phyloP scores from a whole-genome alignment of 192 early-diverging fungal genomes.

The Backusella macrospora region DNA sequence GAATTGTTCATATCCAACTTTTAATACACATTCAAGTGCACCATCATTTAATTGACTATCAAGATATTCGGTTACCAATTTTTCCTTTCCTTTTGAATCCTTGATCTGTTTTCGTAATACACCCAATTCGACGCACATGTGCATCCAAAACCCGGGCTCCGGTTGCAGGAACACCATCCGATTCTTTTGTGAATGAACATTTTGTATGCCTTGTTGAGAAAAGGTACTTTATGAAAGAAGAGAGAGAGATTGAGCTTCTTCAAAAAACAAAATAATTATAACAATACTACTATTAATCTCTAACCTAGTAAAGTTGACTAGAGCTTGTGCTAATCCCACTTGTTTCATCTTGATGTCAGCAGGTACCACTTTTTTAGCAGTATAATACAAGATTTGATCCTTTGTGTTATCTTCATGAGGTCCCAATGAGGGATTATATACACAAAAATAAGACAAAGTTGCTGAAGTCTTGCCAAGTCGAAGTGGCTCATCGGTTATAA shows the following conservation, averaged over 20 bases:
- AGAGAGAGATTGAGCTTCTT: neutral
- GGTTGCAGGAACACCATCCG: conserved; percentile 57
- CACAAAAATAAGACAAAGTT: conserved; percentile 68
- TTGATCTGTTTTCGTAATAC: conserved; percentile 44
- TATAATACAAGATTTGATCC: conserved; percentile 78
- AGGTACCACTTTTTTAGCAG: conserved; percentile 68
- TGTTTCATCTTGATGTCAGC: conserved; percentile 74
- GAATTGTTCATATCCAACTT: conserved; percentile 58
- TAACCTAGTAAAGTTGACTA: conserved; percentile 70
- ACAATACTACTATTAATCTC: neutral
- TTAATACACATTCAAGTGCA: conserved; percentile 46
- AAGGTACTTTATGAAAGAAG: conserved; percentile 45
- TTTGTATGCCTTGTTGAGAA: conserved; percentile 53
- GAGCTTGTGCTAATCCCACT: conserved; percentile 72
- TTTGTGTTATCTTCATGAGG: conserved; percentile 69
- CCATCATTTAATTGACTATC: conserved; percentile 57
- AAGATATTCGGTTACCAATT: conserved; percentile 54
- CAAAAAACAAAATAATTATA: neutral
- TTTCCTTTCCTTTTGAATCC: conserved; percentile 52
- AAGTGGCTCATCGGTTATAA: conserved; percentile 1
- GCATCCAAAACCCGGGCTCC: conserved; percentile 64
- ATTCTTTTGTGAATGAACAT: conserved; percentile 65
- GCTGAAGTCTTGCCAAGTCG: conserved; percentile 45
- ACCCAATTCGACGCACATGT: conserved; percentile 49
- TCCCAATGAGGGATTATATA: conserved; percentile 74